Base-by-base conservation (phyloP, 1,284 basidiomycete species). In the Meira nashicola region DNA sequence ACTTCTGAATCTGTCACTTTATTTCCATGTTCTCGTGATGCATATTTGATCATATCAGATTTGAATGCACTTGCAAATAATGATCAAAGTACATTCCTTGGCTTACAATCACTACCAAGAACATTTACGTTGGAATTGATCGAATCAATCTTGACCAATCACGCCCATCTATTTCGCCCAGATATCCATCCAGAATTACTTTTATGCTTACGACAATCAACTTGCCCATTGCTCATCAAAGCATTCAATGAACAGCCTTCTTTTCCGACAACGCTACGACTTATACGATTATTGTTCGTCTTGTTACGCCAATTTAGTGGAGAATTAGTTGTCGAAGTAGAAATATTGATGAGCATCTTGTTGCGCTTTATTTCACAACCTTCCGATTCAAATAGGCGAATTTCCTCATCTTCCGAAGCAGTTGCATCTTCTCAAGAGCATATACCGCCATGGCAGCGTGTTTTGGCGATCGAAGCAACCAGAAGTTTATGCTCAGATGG, bases 71-170 rank as follows among this genome's bases (percentile, higher is more conserved):
- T 78, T n/a, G 76, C 76, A 6, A 70, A 66, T 39, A 71, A 66
- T n/a, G 90, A 95, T 76, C 28, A 61, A 8, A 89, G 92, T 0
- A 82, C 84, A 55, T 91, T 96, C 77, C 82, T 97, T 60, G 87
- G 87, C 68, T 84, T 97, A 38, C 85, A 88, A n/a, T 85, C 84
- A 46, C 82, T 98, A 23, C 89, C 90, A 67, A 88, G 92, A 78
- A 96, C 94, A 0, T 97, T 97, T 71, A 90, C 92, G 0, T 82
- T 98, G 25, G 94, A 98, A 79, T 82, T 98, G 55, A 90, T 98
- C 58, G 95, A 98, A 80, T 96, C 92, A 73, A 90, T 97, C 4
- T 81, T 98, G 55, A 94, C 92, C 12, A 96, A 95, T 67, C 96
- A 97, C 74, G 88, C 92, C 66, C 84, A 84, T 12, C 83, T 93